phyloP scores from a whole-genome alignment of 1,284 basidiomycete species.

The Lentinula novae-zelandiae region DNA sequence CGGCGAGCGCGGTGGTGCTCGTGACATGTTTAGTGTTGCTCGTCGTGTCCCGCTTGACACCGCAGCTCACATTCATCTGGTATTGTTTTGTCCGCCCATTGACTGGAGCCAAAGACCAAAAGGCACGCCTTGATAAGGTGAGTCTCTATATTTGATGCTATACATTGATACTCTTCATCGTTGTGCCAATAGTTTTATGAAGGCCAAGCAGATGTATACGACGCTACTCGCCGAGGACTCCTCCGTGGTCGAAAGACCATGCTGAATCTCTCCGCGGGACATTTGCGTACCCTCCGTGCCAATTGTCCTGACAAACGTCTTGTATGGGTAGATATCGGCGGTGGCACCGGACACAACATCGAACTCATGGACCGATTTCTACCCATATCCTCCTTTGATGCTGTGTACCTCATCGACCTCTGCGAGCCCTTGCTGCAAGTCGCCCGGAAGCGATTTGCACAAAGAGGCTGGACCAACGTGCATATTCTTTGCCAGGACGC shows the following conservation, averaged over 20 bases:
- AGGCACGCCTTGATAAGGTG: conserved; percentile 41
- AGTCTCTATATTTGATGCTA: neutral
- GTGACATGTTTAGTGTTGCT: conserved; percentile 7
- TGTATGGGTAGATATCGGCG: conserved; percentile 83
- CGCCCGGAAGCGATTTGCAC: conserved; percentile 65
- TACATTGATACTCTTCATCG: neutral
- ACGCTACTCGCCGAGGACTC: conserved; percentile 55
- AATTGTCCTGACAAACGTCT: conserved; percentile 43
- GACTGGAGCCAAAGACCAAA: conserved; percentile 25
- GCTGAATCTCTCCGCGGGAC: conserved; percentile 65
- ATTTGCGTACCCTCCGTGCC: conserved; percentile 50
- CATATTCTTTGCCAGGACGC: conserved; percentile 78
- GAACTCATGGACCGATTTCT: conserved; percentile 78
- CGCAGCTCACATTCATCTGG: conserved; percentile 43
- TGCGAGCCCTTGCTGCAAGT: conserved; percentile 75
- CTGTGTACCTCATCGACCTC: conserved; percentile 75
- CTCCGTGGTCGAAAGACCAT: conserved; percentile 71
- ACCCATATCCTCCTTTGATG: conserved; percentile 61
- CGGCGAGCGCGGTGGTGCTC: conserved; percentile 3
- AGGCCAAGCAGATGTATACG: conserved; percentile 71
- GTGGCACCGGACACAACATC: conserved; percentile 82
- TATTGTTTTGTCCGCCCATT: conserved; percentile 44
- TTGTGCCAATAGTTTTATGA: conserved; percentile 48
- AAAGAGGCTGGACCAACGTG: conserved; percentile 74
- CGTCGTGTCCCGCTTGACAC: conserved; percentile 17